Evolutionary conservation across 2,329 filamentous ascomycete genomes (phyloP), one percentile per base, ranked within the genome.

Genomic region (Aureobasidium vineae): DNA sequence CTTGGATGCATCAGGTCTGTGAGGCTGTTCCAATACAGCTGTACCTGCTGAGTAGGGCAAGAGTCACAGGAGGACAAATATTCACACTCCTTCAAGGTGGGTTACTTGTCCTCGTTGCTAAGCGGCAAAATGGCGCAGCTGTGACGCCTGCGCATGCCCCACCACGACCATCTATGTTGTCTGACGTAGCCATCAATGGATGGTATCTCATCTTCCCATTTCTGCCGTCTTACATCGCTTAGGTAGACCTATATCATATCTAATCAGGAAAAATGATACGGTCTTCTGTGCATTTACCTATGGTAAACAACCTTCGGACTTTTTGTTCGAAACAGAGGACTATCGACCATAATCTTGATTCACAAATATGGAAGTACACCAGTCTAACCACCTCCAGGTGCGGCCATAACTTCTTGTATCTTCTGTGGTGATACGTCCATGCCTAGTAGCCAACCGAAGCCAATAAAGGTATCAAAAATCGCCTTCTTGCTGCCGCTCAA

Each of bases 361-460:
- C n/a, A 45, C 26, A n/a, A 23, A 15, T 45, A 45, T 16, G 7
- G 41, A 43, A 50, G 3, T 21, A 16, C 3, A 16, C n/a, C 56
- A 63, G 19, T 63, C 49, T 63, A 67, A 11, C 49, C 66, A 11
- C 59, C 45, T 3, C 33, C 60, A 6, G 66, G 66, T 36, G 66
- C 49, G 5, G 31, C 60, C 68, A 69, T 60, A 13, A 60, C 64
- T 38, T 57, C 36, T 54, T 64, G 45, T 15, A 68, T 61, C 23
- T 71, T 66, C 57, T 70, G 68, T 5, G 53, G 64, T 13, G 63
- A 65, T 5, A 70, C 41, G 11, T 70, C 66, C 52, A 72, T 70
- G 4, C 68, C 72, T 45, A 78, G 56, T n/a, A 79, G 68, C 77
- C 77, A 79, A 1, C 70, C 72, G n/a, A 77, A 61, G 0, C 75